phyloP scores from a whole-genome alignment of 768 basidiomycete species.

The Lyophyllum semitale region DNA sequence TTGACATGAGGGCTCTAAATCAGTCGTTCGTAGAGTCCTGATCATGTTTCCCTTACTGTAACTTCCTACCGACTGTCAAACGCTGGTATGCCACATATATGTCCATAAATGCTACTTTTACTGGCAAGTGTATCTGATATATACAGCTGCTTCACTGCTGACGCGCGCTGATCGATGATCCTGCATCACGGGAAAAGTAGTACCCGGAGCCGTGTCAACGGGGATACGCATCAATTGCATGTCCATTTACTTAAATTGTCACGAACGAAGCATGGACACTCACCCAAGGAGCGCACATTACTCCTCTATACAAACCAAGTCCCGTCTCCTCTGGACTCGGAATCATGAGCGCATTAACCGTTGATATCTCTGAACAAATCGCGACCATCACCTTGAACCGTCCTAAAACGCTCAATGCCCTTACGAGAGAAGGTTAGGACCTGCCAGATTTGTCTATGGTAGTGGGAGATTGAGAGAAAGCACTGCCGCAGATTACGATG shows the following conservation, averaged over 20 bases:
- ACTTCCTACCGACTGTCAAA: background rate
- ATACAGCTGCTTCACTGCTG: no score
- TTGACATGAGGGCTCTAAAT: slow-evolving; percentile 15
- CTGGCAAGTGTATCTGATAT: background rate
- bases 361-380: slow-evolving; percentile 56
- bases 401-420: slow-evolving; percentile 59
- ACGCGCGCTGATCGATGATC: no score
- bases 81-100: background rate
- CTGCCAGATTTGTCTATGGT: background rate
- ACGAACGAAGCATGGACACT: background rate
- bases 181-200: background rate
- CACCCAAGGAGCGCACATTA: background rate
- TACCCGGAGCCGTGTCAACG: slow-evolving; percentile 3
- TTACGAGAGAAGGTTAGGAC: slow-evolving; percentile 49
- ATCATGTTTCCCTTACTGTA: background rate
- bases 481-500: slow-evolving; percentile 54
- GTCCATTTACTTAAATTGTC: background rate
- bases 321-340: background rate
- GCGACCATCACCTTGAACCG: slow-evolving; percentile 71
- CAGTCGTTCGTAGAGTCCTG: background rate
- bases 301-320: background rate
- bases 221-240: no score
- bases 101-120: background rate
- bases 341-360: slow-evolving; percentile 44
- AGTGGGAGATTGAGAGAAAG: background rate